Evolutionary conservation across 2,329 filamentous ascomycete species (phyloP).

Genomic region (Botrytis pseudocinerea): DNA sequence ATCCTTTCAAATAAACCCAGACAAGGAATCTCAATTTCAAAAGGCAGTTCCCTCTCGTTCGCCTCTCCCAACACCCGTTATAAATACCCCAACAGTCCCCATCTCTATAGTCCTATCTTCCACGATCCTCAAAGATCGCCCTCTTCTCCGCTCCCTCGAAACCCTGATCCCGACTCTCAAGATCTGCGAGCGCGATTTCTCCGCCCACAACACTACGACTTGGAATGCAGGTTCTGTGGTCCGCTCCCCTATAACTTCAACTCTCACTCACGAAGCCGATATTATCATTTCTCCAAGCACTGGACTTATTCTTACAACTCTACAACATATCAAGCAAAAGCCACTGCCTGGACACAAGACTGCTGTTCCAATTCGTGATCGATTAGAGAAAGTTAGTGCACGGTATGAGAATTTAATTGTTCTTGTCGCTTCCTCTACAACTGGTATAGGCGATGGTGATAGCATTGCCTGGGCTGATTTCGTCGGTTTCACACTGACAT

Average conservation of each 20-base stretch:
- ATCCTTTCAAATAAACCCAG: neutral
- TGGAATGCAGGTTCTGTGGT: conserved; percentile 42
- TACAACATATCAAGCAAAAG: conserved; percentile 72
- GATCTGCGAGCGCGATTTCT: conserved; percentile 63
- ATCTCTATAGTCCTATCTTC: conserved; percentile 55
- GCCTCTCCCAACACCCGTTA: conserved; percentile 30
- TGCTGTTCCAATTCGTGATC: conserved; percentile 53
- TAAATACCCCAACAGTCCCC: conserved; percentile 29
- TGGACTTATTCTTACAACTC: conserved; percentile 68
- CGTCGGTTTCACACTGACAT: conserved; percentile 37
- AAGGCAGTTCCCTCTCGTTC: conserved; percentile 26
- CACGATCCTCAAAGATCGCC: conserved; percentile 46
- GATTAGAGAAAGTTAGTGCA: conserved; percentile 52
- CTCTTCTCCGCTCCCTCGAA: conserved; percentile 53
- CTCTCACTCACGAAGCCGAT: conserved; percentile 64
- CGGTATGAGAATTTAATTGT: conserved; percentile 70
- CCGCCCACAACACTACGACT: conserved; percentile 41
- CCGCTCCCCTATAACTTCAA: conserved; percentile 43
- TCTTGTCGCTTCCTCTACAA: conserved; percentile 60
- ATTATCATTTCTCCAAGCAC: conserved; percentile 67
- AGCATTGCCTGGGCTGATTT: conserved; percentile 39
- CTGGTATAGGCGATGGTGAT: conserved; percentile 34
- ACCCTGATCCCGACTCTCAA: conserved; percentile 50
- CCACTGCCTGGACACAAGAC: conserved; percentile 62
- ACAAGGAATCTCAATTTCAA: conserved; percentile 8